These are phyloP conservation scores for Chytriomyces sp. DNA, from an alignment of 192 early-diverging fungal species.

Conservation along the genomic window DNA sequence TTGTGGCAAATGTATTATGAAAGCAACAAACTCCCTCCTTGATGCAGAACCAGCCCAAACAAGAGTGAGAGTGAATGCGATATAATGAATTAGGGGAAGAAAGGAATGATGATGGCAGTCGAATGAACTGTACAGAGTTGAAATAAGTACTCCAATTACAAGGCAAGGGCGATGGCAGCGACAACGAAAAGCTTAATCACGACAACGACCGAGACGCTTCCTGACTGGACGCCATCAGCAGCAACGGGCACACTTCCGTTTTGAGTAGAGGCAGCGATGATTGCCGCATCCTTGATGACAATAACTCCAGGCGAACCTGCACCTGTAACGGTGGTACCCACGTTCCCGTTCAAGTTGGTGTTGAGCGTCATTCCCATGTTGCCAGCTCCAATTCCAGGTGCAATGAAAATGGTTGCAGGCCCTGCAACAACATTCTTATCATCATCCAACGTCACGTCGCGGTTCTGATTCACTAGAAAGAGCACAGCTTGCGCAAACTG, in stretches of 20 bases:
- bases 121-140: too few species aligned
- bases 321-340: too few species aligned
- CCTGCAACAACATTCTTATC: conserved; percentile 50
- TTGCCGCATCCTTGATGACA: background rate
- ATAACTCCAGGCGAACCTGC: background rate
- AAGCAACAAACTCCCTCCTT: background rate
- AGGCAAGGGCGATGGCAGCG: too few species aligned
- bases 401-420: conserved; percentile 30
- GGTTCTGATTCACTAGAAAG: conserved; percentile 42
- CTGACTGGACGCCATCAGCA: background rate
- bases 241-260: background rate
- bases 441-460: conserved; percentile 38
- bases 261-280: background rate
- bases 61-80: background rate
- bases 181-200: too few species aligned
- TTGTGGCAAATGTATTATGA: background rate
- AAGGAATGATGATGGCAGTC: background rate
- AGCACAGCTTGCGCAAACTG: conserved; percentile 34
- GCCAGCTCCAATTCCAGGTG: background rate
- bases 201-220: background rate
- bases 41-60: background rate
- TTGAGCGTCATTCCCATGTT: background rate
- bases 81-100: background rate
- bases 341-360: too few species aligned
- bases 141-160: too few species aligned